These are phyloP conservation scores for Boletus fagicola DNA, from an alignment of 768 basidiomycete species.

Conservation along the genomic window DNA sequence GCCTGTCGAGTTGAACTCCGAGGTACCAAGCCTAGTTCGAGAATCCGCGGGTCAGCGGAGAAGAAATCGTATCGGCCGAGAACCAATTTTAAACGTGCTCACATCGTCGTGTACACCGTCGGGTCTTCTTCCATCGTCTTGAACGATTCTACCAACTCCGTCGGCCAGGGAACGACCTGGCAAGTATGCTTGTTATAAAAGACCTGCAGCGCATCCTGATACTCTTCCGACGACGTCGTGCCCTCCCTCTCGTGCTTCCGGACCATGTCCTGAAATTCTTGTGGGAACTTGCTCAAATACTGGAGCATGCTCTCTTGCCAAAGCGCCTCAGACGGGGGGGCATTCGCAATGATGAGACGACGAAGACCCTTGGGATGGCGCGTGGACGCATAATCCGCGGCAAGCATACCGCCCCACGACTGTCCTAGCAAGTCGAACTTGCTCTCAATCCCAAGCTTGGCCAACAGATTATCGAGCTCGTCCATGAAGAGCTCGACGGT, in stretches of 20 bases:
- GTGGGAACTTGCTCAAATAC: conserved; percentile 27
- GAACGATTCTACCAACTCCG: conserved; percentile 28
- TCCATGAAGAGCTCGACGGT: conserved; percentile 48
- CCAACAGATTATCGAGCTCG: conserved; percentile 50
- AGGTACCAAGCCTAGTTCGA: conserved; percentile 11
- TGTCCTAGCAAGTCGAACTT: conserved; percentile 49
- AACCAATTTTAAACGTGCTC: neutral
- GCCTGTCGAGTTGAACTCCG: conserved; percentile 38
- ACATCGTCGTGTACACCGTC: conserved; percentile 37
- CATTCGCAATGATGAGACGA: conserved; percentile 33
- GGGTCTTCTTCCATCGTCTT: conserved; percentile 26
- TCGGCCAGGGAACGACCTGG: conserved; percentile 32
- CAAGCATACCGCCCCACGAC: conserved; percentile 57
- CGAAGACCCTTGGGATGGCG: conserved; percentile 39
- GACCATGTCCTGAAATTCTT: conserved; percentile 25
- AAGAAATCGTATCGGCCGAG: neutral
- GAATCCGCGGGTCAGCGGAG: neutral
- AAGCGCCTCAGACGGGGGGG: conserved; percentile 31
- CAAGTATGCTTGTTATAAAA: conserved; percentile 36
- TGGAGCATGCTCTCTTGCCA: conserved; percentile 21
- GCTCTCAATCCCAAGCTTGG: conserved; percentile 38
- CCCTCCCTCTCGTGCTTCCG: conserved; percentile 33
- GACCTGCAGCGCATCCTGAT: conserved; percentile 25
- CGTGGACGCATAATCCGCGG: conserved; percentile 36
- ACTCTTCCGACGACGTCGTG: conserved; percentile 31